Evolutionary conservation across 163 green algal genomes (phyloP), one percentile per base, ranked within the genome.

Genomic region (Coccomyxa subellipsoidea): DNA sequence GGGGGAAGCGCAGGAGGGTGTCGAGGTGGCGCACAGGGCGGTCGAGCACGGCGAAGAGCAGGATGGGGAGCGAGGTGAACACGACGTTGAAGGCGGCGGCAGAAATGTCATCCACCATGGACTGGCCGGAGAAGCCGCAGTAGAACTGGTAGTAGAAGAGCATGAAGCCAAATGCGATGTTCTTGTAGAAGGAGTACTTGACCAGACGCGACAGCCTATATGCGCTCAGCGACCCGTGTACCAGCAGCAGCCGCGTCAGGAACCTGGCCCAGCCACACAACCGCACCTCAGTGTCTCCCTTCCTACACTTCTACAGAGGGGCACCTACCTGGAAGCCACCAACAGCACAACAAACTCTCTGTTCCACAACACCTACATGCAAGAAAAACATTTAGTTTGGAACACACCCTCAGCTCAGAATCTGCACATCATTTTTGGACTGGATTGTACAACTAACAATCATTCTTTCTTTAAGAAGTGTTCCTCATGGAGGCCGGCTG

Each of bases 151-250:
- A 98, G 85, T 87, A 94, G 87, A 98, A 96, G 25, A 98, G 92
- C 69, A 96, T 82, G 59, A 93, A 90, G 69, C 90, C 93, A 79
- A 98, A 97, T 18, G 91, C 87, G 76, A 97, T 91, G 88, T 98
- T 98, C 85, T 98, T 98, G 91, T 98, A 98, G 88, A 98, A 98
- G 80, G 92, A 97, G 87, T 97, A 98, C 80, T 94, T 94, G 85
- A 98, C 93, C 40, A 98, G 90, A 69, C 92, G 88, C 4, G 88
- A 85, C 53, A 96, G 86, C 21, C 93, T 85, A 80, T 94, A 92
- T 83, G 93, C 91, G 53, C 79, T 91, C 84, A 94, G 90, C 80
- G 91, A 91, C 66, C 94, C 92, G 85, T 98, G 95, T 71, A 98
- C 91, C 79, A 98, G 90, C 86, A 98, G 88, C 81, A 98, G 89